phyloP scores from a whole-genome alignment of 2,329 filamentous ascomycete species.

The Talaromyces sp. region DNA sequence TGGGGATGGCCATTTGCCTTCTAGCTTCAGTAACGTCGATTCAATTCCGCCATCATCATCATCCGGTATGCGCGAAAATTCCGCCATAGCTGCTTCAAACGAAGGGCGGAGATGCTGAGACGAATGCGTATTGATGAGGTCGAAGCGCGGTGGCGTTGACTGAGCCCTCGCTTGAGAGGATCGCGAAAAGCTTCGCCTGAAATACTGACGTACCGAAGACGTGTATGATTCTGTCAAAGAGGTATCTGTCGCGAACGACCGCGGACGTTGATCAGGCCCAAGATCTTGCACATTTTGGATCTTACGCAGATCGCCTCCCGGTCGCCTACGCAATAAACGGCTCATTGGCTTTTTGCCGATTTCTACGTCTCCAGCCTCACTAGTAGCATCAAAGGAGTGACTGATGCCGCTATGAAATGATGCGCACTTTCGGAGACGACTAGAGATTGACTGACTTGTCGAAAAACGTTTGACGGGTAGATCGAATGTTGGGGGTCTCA shows the following conservation, averaged over 20 bases:
- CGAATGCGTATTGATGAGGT: constrained; percentile 48
- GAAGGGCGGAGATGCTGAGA: constrained; percentile 59
- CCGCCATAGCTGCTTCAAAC: constrained; percentile 82
- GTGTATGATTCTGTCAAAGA: constrained; percentile 32
- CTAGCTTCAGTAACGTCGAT: constrained; percentile 84
- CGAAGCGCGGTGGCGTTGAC: constrained; percentile 28
- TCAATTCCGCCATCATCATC: constrained; percentile 87
- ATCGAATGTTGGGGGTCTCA: not conserved
- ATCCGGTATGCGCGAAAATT: constrained; percentile 81
- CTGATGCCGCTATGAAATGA: constrained; percentile 42
- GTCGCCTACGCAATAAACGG: constrained; percentile 63
- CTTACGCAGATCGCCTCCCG: constrained; percentile 68
- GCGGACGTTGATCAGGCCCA: constrained; percentile 39
- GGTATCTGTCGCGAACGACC: constrained; percentile 33
- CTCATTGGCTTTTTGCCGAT: constrained; percentile 25
- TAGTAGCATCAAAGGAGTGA: constrained; percentile 26
- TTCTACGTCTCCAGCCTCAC: constrained; percentile 21
- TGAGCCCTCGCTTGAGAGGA: constrained; percentile 8
- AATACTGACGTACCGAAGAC: constrained; percentile 15
- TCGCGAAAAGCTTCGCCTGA: constrained; percentile 9
- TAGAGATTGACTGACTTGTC: constrained; percentile 27
- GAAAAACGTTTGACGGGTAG: not conserved
- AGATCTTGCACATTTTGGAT: constrained; percentile 61
- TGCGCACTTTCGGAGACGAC: constrained; percentile 40
- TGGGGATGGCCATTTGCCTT: constrained; percentile 62